Conservation (phyloP, 768 basidiomycete species). For the Daedalea quercina region DNA sequence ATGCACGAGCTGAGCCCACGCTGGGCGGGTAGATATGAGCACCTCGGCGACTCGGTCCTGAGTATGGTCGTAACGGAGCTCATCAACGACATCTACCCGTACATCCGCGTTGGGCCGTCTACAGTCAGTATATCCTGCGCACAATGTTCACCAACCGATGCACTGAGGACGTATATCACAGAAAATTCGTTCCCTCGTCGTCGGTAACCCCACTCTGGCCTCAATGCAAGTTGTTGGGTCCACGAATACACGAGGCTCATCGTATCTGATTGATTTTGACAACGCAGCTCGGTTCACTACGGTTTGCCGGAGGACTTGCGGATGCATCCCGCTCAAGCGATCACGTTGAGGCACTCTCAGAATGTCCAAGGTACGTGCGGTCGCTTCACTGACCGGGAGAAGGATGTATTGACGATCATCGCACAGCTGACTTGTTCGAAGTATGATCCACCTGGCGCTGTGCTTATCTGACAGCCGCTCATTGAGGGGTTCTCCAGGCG, state of each 20-base stretch:
- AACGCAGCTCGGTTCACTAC: constrained; percentile 53
- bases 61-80: constrained; percentile 60
- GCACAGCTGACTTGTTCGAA: constrained; percentile 73
- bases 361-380: constrained; percentile 60
- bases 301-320: constrained; percentile 53
- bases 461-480: neutral
- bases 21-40: constrained; percentile 54
- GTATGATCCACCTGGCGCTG: constrained; percentile 29
- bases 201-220: constrained; percentile 69
- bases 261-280: neutral
- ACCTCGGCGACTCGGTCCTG: constrained; percentile 71
- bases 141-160: neutral
- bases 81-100: constrained; percentile 57
- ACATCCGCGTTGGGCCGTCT: constrained; percentile 69
- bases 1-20: too few relatives aligned
- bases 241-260: neutral
- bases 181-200: constrained; percentile 77
- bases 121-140: constrained; percentile 41
- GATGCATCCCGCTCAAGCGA: constrained; percentile 66
- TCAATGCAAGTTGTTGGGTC: constrained; percentile 45
- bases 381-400: too few relatives aligned
- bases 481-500: constrained; percentile 35
- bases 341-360: constrained; percentile 60
- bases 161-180: constrained; percentile 20
- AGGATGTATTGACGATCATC: constrained; percentile 5